Base-by-base conservation (phyloP, 805 yeast genomes). In the Candida broadrunensis region DNA sequence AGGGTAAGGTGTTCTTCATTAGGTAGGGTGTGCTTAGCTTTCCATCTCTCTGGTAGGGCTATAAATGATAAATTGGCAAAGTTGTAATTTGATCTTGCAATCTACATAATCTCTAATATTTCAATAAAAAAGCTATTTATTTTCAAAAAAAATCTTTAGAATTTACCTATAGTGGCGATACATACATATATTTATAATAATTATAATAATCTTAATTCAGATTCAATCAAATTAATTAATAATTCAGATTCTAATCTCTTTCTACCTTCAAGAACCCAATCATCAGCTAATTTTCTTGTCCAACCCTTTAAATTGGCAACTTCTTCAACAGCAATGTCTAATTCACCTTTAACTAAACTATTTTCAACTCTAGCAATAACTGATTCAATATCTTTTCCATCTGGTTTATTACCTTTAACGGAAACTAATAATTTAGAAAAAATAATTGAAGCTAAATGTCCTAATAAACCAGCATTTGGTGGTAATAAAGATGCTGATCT, bases 381-480 rank as follows among this genome's bases (percentile, higher is more conserved):
- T 41, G 89, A 78, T 69, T 91, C 98, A 42, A 90, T 80, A 56
- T 93, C 97, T 51, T 78, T 80, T 33, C 95, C 95, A 33, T 63
- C 56, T 13, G 95, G 89, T 53, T 65, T 67, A 43, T 79, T 67
- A 34, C 98, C 98, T 45, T 77, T 71, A 60, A 89, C 93, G 21
- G 85, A 73, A 54, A 88, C 75, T 54, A 91, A 74, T 45, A 90
- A 73, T 52, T 77, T 78, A 26, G 95, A 84, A 58, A 90, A 85
- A 7, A 88, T 41, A 49, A 75, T 72, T 14, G 98, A 90, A 5
- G 95, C 77, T 33, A 89, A 61, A 63, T 93, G 97, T 23, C 97
- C 98, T 52, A 91, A 77, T 40, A 93, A 77, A 56, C 99, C 99
- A 19, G 99, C 96, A 56, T 91, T 87, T 52, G 95, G 95, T 41